phyloP scores from a whole-genome alignment of 176 grass and related monocot genomes.

The Triticum monococcum region DNA sequence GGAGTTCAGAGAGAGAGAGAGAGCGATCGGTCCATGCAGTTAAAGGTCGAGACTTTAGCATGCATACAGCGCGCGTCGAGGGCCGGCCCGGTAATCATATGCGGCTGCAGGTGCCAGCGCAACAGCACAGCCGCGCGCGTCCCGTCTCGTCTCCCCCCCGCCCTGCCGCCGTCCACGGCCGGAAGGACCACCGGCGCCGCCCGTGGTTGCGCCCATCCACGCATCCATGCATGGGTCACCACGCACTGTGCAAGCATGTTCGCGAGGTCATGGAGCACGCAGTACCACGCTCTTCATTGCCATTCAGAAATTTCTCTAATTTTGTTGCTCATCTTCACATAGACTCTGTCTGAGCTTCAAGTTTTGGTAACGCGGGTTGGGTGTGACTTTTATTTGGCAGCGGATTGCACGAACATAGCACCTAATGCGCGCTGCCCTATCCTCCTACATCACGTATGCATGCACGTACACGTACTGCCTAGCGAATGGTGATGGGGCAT shows the following conservation, averaged over 20 bases:
- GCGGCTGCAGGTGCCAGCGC: background rate
- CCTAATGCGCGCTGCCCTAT: background rate
- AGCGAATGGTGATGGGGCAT: background rate
- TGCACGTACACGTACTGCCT: background rate
- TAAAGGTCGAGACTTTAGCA: background rate
- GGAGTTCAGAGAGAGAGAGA: background rate
- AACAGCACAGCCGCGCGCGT: no score
- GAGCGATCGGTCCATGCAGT: background rate
- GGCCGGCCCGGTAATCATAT: background rate
- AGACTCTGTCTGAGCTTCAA: background rate
- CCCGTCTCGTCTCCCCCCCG: no score
- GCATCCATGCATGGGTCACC: no score
- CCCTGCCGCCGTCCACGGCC: no score
- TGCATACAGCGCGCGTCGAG: no score
- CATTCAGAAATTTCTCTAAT: background rate
- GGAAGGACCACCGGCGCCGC: no score
- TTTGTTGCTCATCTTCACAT: no score
- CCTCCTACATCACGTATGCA: background rate
- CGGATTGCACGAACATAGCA: background rate
- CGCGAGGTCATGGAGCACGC: background rate
- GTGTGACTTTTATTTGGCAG: background rate
- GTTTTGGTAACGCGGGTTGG: no score
- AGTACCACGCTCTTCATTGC: background rate
- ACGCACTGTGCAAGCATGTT: background rate
- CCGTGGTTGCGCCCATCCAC: no score